Conservation (phyloP, 176 grass and related monocot genomes). For the Carex kokanica region DNA sequence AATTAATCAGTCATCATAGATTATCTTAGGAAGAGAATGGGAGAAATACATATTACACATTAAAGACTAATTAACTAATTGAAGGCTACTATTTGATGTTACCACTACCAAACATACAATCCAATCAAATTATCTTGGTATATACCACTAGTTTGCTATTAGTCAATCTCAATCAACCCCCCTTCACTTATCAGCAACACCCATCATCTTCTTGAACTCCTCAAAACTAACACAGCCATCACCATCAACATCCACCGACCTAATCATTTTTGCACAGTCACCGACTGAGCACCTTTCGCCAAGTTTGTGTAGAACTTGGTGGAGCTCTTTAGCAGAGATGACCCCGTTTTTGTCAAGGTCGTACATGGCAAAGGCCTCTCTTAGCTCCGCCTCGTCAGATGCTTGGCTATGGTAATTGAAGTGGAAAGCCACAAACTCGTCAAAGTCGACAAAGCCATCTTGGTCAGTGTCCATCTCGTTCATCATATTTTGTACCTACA, state of each 20-base stretch:
- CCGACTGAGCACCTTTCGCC: constrained; percentile 47
- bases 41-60: background rate
- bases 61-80: constrained; percentile 6
- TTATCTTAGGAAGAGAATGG: background rate
- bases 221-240: constrained; percentile 74
- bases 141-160: background rate
- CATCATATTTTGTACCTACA: constrained; percentile 66
- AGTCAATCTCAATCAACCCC: background rate
- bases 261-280: constrained; percentile 75
- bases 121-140: background rate
- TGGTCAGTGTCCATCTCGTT: constrained; percentile 68
- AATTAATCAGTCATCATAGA: constrained; percentile 8
- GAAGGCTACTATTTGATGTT: background rate
- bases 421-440: constrained; percentile 80
- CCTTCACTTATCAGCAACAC: background rate
- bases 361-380: constrained; percentile 67
- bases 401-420: background rate
- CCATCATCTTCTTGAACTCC: constrained; percentile 96
- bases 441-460: constrained; percentile 65
- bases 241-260: constrained; percentile 62
- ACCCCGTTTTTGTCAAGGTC: constrained; percentile 59
- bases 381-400: constrained; percentile 50
- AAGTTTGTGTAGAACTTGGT: constrained; percentile 44
- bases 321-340: constrained; percentile 71
- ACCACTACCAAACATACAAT: background rate